Percentiles rank a stretch among this genome's conserved stretches.
phyloP scores from a whole-genome alignment of 1,284 basidiomycete genomes.

The Chalciporus sp. region DNA sequence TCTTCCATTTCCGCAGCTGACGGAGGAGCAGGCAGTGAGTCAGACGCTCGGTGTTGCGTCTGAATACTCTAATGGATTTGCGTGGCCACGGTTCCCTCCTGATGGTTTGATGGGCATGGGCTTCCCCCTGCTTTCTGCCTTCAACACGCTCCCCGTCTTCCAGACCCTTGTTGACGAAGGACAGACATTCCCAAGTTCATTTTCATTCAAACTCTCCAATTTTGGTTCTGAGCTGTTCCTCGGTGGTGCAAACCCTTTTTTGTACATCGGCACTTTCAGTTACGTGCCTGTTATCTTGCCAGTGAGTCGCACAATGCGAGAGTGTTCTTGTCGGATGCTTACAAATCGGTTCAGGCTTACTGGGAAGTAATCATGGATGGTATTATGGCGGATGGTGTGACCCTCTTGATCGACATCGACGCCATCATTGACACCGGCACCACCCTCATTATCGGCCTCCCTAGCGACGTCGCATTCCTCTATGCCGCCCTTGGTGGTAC shows the following conservation, averaged over 20 bases:
- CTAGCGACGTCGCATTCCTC: neutral
- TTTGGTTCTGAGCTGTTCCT: conserved; percentile 38
- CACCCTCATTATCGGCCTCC: conserved; percentile 45
- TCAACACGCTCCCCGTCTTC: conserved; percentile 23
- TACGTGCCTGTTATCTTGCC: conserved; percentile 32
- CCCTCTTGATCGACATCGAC: conserved; percentile 27
- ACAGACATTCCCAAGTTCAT: conserved; percentile 28
- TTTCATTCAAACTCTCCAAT: conserved; percentile 40
- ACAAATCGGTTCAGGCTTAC: conserved; percentile 34
- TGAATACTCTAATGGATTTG: conserved; percentile 27
- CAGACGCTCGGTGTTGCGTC: conserved; percentile 36
- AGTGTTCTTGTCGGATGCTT: neutral
- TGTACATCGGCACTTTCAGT: conserved; percentile 17
- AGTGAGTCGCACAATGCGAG: conserved; percentile 15
- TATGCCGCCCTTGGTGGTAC: conserved; percentile 13
- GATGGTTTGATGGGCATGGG: conserved; percentile 40
- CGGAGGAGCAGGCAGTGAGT: too few relatives aligned
- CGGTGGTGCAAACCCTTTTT: conserved; percentile 34
- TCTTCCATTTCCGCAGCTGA: neutral
- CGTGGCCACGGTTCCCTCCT: conserved; percentile 17
- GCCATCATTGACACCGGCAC: conserved; percentile 50
- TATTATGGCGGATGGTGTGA: conserved; percentile 27
- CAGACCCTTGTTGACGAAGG: conserved; percentile 26
- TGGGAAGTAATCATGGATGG: conserved; percentile 44
- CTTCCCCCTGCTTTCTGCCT: conserved; percentile 26